Percentiles rank a stretch among this genome's conserved stretches.
These are phyloP conservation scores for Exophiala alcalophila DNA, from an alignment of 2,329 filamentous ascomycete species.

Conservation along the genomic window DNA sequence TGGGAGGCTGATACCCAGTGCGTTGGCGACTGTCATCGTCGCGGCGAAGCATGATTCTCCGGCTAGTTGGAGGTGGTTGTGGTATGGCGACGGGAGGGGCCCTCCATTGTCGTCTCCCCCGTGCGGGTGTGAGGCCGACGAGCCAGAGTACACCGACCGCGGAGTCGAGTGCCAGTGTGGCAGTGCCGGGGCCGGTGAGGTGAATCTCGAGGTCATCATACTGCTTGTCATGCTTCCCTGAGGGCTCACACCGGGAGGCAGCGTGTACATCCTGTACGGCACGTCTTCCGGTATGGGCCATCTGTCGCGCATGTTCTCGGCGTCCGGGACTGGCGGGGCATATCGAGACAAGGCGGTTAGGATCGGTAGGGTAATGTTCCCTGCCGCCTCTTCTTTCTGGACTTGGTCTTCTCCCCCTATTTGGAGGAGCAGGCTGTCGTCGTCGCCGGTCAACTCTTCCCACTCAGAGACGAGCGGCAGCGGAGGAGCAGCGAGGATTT, in stretches of 20 bases:
- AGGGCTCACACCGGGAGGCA: conserved; percentile 6
- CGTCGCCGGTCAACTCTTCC: background rate
- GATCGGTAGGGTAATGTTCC: conserved; percentile 14
- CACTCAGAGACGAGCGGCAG: too few species aligned
- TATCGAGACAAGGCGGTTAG: conserved; percentile 16
- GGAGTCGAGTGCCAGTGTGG: background rate
- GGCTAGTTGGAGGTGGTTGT: conserved; percentile 21
- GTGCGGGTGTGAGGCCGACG: background rate
- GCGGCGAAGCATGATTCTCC: conserved; percentile 25
- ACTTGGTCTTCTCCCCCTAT: too few species aligned
- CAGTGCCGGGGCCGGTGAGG: background rate
- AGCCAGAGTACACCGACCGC: background rate
- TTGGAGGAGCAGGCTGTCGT: too few species aligned
- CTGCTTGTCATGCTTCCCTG: background rate
- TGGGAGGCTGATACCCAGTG: conserved; percentile 16
- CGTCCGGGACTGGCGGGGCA: conserved; percentile 11
- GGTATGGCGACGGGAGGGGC: conserved; percentile 20
- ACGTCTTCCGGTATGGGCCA: conserved; percentile 15
- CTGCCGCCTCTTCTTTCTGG: background rate
- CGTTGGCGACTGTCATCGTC: conserved; percentile 20
- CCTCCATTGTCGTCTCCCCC: too few species aligned
- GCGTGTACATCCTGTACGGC: conserved; percentile 14
- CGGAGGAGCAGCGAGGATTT: too few species aligned
- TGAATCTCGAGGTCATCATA: background rate
- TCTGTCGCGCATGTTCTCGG: conserved; percentile 14